phyloP scores from a whole-genome alignment of 306 rosid species.

The Cicer bijugum region DNA sequence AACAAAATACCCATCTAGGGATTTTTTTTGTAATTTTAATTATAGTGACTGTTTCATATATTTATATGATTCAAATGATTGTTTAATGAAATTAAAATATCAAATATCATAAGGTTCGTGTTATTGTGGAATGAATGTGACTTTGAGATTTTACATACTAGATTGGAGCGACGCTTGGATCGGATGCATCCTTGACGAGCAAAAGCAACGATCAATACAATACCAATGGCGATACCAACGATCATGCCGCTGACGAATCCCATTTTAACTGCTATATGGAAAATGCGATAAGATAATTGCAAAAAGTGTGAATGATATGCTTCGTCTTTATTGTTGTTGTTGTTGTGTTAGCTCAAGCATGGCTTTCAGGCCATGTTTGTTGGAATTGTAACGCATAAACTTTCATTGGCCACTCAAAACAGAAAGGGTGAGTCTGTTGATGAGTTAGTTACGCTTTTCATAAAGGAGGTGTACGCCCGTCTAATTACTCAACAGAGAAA shows the following conservation, averaged over 20 bases:
- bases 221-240: slow-evolving; percentile 69
- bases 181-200: slow-evolving; percentile 64
- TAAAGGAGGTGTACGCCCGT: neutral
- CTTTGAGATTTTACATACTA: slow-evolving; percentile 51
- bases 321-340: neutral
- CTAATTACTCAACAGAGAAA: slow-evolving; percentile 4
- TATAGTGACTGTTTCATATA: no score
- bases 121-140: neutral
- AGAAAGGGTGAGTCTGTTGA: slow-evolving; percentile 18
- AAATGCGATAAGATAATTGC: slow-evolving; percentile 28
- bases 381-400: slow-evolving; percentile 39
- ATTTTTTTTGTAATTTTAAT: no score
- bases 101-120: neutral
- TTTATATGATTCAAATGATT: no score
- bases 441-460: slow-evolving; percentile 36
- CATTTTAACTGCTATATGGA: slow-evolving; percentile 48
- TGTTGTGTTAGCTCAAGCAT: slow-evolving; percentile 37
- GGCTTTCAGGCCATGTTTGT: slow-evolving; percentile 38
- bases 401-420: slow-evolving; percentile 35
- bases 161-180: slow-evolving; percentile 71
- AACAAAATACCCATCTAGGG: no score
- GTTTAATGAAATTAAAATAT: neutral
- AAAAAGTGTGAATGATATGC: slow-evolving; percentile 11
- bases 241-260: slow-evolving; percentile 67
- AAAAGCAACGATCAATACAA: slow-evolving; percentile 62